Evolutionary conservation across 177 flowering plant genomes (phyloP), one percentile per base, ranked within the genome.

Genomic region (Telopea speciosissima): DNA sequence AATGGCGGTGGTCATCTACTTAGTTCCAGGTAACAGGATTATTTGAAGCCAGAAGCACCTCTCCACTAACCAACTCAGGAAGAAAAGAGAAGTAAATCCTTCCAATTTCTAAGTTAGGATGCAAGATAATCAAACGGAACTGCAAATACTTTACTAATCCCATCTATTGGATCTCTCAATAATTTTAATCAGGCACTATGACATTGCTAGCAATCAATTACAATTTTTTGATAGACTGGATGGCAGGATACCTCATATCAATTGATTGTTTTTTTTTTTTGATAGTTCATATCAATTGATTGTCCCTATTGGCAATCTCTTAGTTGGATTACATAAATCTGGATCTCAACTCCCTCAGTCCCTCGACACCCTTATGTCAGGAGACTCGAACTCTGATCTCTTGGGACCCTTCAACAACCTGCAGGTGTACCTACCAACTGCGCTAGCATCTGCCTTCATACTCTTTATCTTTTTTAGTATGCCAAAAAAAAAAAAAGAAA

Each of bases 11-110:
- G 58, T 19, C 68, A 75, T 68, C 24, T 78, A 19, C 69, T 80
- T 66, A 75, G 81, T 58, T 69, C 81, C 63, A 71, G 83, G 83
- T 80, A 80, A 21, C 68, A 73, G 26, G 22, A 1, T 16, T 36
- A 0, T 36, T 31, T 36, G 40, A 36, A 36, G 40, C 8, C 0
- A 36, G 9, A 36, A 36, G 6, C 8, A 36, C 40, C 40, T 8
- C 40, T 36, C 40, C 9, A 36, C 9, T 36, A 36, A 36, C 40
- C 40, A 36, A 36, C 40, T 36, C 40, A 36, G 40, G 8, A 5
- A 36, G 8, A 16, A 49, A 49, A 49, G 19, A 11, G 54, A 49
- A 49, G 54, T 49, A 36, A 28, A 12, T 49, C 3, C 54, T 49
- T 16, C 17, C 19, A 49, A 49, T 1, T 49, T 49, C 17, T 1